Evolutionary conservation across 75 land plant genomes (phyloP), one percentile per base, ranked within the genome.

Genomic region (Picea glauca): DNA sequence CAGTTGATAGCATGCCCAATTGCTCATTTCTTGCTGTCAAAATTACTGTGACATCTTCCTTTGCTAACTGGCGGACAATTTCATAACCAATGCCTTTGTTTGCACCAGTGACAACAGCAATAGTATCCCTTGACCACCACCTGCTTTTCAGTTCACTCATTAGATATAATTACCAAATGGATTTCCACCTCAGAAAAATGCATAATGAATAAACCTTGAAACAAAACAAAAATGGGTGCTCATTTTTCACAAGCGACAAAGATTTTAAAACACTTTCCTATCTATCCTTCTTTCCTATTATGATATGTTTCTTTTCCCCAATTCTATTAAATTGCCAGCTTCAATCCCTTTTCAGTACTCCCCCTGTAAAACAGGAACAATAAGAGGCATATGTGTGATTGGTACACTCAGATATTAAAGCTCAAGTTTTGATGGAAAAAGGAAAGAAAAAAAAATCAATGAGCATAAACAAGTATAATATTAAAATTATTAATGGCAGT

Each of bases 21-120:
- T 81, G 81, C 58, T 84, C 85, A 80, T 90, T 86, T 76, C 92
- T 82, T 3, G 88, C 88, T 46, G 90, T 84, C 68, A 92, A 64
- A 12, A 90, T 78, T 33, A 86, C 90, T n/a, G 33, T 83, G 20
- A 87, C 67, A 7, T 89, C 93, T 60, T 85, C 74, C 20, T 78
- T 65, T 35, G 91, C 91, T 21, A 91, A 67, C 66, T 87, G 91
- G 65, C 80, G 77, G 21, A 82, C 80, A 60, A 88, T 86, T 72
- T 84, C 92, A 31, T 81, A 83, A 13, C 90, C 92, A 59, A 90
- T 85, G 31, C 92, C 92, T 72, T 87, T 87, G 58, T 88, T 90
- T n/a, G 88, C 84, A 61, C 74, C 89, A 64, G 80, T 35, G 20
- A 75, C 86, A 74, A 90, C 83, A 31, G 88, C 91, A 50, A 82